A percentile compares a stretch with the other conserved stretches of the same genome.
These are phyloP conservation scores for Boletus rex-veris DNA, from an alignment of 768 basidiomycete species.

Conservation along the genomic window DNA sequence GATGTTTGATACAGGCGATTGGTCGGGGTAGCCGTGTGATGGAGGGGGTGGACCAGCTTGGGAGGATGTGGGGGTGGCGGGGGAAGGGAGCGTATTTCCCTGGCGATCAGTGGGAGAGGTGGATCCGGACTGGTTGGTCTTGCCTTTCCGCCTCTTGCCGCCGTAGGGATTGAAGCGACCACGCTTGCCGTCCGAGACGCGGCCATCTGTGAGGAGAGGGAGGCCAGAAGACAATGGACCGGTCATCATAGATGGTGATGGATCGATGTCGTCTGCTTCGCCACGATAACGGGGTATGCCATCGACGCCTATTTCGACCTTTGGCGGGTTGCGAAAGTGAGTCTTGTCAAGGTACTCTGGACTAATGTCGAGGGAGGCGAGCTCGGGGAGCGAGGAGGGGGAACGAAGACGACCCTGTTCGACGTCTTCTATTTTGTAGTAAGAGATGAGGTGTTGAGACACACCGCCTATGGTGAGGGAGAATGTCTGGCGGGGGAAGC, in stretches of 20 bases:
- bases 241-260: constrained; percentile 38
- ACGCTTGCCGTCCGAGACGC: constrained; percentile 42
- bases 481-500: constrained; percentile 62
- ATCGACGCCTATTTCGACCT: constrained; percentile 82
- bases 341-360: constrained; percentile 86
- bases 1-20: constrained; percentile 20
- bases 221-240: constrained; percentile 44
- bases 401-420: constrained; percentile 82
- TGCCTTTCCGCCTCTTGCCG: constrained; percentile 41
- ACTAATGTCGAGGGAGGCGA: constrained; percentile 81
- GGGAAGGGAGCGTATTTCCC: constrained; percentile 22
- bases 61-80: constrained; percentile 29
- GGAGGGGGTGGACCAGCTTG: constrained; percentile 22
- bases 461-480: constrained; percentile 82
- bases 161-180: constrained; percentile 46
- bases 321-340: constrained; percentile 87
- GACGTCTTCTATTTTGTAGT: constrained; percentile 92
- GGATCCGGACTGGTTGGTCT: constrained; percentile 25
- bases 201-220: constrained; percentile 49
- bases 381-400: constrained; percentile 84
- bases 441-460: constrained; percentile 90
- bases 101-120: constrained; percentile 30
- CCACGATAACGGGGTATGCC: constrained; percentile 80
- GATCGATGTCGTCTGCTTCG: constrained; percentile 71
- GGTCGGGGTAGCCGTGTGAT: constrained; percentile 29